These are phyloP conservation scores for Blumeria graminis DNA, from an alignment of 2,329 filamentous ascomycete species.

Conservation along the genomic window DNA sequence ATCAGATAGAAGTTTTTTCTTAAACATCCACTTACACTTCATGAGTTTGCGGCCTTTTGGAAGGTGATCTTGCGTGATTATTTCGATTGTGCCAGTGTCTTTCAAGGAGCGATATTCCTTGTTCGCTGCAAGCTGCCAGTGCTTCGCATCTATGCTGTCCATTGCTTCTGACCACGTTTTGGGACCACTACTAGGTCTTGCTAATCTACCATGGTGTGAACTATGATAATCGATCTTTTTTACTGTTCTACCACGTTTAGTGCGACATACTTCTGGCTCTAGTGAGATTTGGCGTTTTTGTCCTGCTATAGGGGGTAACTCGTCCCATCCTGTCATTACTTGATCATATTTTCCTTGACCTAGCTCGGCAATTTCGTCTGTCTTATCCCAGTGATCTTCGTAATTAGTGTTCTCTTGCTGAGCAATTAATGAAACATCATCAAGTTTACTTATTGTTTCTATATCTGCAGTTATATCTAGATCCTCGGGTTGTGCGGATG, in stretches of 20 bases:
- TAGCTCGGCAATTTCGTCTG: not conserved
- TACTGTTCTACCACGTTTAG: not conserved
- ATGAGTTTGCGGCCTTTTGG: not conserved
- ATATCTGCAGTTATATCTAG: not conserved
- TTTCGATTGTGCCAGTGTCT: not conserved
- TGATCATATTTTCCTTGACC: not conserved
- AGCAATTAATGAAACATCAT: not conserved
- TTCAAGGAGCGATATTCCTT: not conserved
- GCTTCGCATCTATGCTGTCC: not conserved
- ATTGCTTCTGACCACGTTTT: not conserved
- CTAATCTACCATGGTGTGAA: not conserved
- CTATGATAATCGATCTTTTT: not conserved
- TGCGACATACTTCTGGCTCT: not conserved
- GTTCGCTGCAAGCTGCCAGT: not conserved
- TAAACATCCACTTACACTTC: not conserved
- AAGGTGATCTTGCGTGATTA: not conserved
- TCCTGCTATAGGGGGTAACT: not conserved
- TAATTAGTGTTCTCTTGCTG: not conserved
- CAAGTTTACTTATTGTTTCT: not conserved
- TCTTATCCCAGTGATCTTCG: not conserved
- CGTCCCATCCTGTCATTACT: not conserved
- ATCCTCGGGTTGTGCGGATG: not conserved
- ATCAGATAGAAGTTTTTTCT: not conserved
- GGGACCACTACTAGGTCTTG: not conserved
- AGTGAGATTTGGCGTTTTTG: not conserved